These are phyloP conservation scores for Mrakia hoshinonis DNA, from an alignment of 768 basidiomycete genomes.

Conservation along the genomic window DNA sequence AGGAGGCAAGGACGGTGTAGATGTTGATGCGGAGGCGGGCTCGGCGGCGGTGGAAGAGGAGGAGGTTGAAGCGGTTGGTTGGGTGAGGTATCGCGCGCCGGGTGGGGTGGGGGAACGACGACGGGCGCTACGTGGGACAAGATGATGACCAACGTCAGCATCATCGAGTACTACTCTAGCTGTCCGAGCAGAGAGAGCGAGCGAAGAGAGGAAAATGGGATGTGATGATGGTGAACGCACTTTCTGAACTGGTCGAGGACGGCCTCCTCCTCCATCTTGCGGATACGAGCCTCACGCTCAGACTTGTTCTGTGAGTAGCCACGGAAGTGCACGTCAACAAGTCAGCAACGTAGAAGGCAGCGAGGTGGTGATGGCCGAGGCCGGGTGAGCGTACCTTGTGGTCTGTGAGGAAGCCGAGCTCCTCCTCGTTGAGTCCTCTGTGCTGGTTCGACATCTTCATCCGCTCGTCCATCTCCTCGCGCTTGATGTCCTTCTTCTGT, in stretches of 20 bases:
- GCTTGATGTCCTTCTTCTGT: conserved; percentile 40
- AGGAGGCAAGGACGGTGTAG: not conserved
- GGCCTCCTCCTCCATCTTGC: conserved; percentile 36
- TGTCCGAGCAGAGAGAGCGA: no score
- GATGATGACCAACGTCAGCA: not conserved
- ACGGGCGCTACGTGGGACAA: conserved; percentile 11
- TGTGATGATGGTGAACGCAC: not conserved
- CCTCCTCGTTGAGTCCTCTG: conserved; percentile 42
- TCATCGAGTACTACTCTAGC: no score
- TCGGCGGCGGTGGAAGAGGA: not conserved
- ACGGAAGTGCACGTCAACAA: no score
- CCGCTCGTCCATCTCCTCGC: conserved; percentile 44
- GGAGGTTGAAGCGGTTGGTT: not conserved
- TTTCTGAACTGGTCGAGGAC: conserved; percentile 39
- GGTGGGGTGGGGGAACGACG: conserved; percentile 20
- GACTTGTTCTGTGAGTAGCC: not conserved
- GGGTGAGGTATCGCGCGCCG: not conserved
- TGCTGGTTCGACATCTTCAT: conserved; percentile 44
- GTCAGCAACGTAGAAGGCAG: no score
- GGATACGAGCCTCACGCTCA: conserved; percentile 32
- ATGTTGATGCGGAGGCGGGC: not conserved
- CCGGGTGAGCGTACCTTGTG: conserved; percentile 29
- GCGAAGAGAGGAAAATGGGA: not conserved
- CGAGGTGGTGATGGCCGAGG: not conserved
- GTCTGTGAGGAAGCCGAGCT: conserved; percentile 40